Evolutionary conservation across 2,329 filamentous ascomycete species (phyloP), one percentile per base, ranked within the genome.

Genomic region (Triangularia verruculosa): DNA sequence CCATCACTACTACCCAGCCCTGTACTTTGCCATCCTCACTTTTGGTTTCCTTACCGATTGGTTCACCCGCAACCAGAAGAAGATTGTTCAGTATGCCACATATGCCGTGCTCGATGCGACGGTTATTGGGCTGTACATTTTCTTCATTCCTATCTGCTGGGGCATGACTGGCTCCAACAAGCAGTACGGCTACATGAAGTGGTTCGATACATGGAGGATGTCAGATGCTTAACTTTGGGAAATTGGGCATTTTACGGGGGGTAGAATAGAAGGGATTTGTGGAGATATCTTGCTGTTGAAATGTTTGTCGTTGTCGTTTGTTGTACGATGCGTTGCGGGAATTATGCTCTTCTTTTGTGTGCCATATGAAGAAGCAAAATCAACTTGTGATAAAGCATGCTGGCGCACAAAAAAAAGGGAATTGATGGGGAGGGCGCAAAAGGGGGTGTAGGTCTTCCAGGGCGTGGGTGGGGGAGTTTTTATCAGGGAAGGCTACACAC

Each of bases 1-100:
- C 61, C 95, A 99, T 78, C 95, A 99, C 81, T 99, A 99, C 83
- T 99, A 98, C 78, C 95, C 95, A 11, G 95, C 95, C 9, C 86
- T 99, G 11, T 99, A 98, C 82, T 99, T 98, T 76, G 93, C 95
- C 71, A 97, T 99, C 69, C 82, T 99, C 54, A 87, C 86, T 15
- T 87, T 93, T 66, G 94, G 93, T 61, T 99, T 99, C 83, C 85
- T 93, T 70, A 79, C 91, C 61, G 93, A 98, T 77, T 98, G 92
- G 89, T 82, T 89, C 67, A 86, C 92, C 55, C 84, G 88, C 68
- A 88, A 85, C 71, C 80, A 91, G 68, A 83, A 82, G 70, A 85
- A 85, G 73, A 79, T 77, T 51, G 72, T 92, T 28, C 88, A 91
- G 76, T 86, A 85, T 76, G 82, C 78, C 12, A 77, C 91, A n/a